These are phyloP conservation scores for Eutrema salsugineum DNA, from an alignment of 441 rosid species.

Conservation along the genomic window DNA sequence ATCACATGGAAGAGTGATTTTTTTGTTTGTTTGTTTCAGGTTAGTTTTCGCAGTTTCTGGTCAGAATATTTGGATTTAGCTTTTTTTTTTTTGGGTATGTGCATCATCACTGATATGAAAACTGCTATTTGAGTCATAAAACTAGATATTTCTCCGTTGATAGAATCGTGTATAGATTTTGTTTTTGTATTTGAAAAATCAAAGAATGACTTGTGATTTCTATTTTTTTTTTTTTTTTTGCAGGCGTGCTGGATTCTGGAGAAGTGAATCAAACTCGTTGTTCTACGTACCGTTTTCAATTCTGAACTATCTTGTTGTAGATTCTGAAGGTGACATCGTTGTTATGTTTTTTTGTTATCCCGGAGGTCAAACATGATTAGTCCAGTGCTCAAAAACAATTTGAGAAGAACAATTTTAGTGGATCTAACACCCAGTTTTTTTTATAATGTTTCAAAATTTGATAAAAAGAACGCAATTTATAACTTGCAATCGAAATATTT, in stretches of 20 bases:
- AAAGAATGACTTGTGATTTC: background rate
- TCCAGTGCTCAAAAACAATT: background rate
- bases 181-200: background rate
- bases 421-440: no score
- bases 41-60: background rate
- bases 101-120: no score
- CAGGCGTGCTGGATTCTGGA: background rate
- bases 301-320: background rate
- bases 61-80: background rate
- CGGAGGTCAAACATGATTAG: background rate
- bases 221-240: background rate
- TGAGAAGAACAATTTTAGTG: background rate
- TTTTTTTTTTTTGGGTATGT: no score
- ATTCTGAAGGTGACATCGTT: background rate
- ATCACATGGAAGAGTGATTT: slow-evolving; percentile 34
- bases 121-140: no score
- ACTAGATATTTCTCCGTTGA: no score
- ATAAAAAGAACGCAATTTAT: no score
- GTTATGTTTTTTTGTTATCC: background rate
- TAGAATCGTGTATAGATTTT: no score
- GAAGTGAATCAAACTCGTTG: background rate
- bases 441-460: no score
- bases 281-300: background rate
- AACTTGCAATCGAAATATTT: no score
- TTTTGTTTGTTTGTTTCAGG: slow-evolving; percentile 2